Evolutionary conservation across 495 filamentous ascomycete species (phyloP).

Genomic region (Parathielavia appendiculata): DNA sequence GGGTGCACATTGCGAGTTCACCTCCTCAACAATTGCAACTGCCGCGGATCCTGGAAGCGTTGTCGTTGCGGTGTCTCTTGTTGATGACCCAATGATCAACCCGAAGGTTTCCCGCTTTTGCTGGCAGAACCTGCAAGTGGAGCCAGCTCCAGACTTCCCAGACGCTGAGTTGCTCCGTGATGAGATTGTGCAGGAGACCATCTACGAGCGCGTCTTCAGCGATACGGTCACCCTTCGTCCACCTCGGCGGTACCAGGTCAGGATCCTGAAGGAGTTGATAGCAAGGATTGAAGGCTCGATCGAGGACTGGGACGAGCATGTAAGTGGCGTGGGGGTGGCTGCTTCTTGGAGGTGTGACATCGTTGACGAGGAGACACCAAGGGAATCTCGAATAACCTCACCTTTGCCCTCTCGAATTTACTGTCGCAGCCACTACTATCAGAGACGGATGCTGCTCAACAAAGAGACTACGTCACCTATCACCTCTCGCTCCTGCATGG

Average conservation of each 20-base stretch:
- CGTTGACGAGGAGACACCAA: conserved; percentile 28
- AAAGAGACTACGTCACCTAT: conserved; percentile 72
- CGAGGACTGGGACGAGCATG: conserved; percentile 74
- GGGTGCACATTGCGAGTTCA: too few relatives aligned
- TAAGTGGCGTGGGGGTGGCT: conserved; percentile 41
- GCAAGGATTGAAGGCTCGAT: conserved; percentile 62
- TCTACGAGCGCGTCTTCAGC: conserved; percentile 62
- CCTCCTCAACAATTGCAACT: background rate
- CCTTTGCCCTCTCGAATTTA: conserved; percentile 54
- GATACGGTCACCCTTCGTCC: conserved; percentile 48
- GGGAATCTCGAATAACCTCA: conserved; percentile 74
- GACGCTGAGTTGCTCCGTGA: conserved; percentile 29
- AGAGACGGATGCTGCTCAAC: conserved; percentile 59
- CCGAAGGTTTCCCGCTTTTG: conserved; percentile 35
- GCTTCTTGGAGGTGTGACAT: background rate
- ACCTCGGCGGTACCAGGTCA: conserved; percentile 61
- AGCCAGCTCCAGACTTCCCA: conserved; percentile 34
- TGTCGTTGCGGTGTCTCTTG: background rate
- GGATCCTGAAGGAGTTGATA: conserved; percentile 65
- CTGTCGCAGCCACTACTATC: conserved; percentile 55
- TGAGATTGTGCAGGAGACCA: conserved; percentile 50
- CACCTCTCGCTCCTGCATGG: conserved; percentile 41
- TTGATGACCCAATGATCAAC: background rate
- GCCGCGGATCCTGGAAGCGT: background rate
- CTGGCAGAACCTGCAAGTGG: conserved; percentile 41